Evolutionary conservation across 371 early-diverging fungal genomes (phyloP).

Genomic region (Scutellospora calospora): DNA sequence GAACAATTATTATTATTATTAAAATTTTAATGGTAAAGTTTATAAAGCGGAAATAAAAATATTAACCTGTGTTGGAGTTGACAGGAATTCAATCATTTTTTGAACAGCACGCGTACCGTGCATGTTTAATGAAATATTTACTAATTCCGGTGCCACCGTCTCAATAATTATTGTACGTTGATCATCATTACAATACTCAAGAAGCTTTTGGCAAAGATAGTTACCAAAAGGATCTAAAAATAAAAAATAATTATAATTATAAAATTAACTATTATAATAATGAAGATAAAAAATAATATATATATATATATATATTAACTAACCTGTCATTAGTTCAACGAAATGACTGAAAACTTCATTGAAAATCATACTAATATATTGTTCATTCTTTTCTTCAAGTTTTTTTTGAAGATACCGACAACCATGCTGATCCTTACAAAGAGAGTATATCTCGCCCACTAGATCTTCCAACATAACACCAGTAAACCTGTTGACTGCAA

Average conservation of each 20-base stretch:
- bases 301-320: background rate
- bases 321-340: constrained; percentile 83
- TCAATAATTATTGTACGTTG: constrained; percentile 80
- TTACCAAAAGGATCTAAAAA: constrained; percentile 88
- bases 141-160: constrained; percentile 75
- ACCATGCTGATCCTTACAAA: constrained; percentile 92
- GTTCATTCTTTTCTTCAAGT: constrained; percentile 78
- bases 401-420: constrained; percentile 89
- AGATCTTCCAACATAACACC: constrained; percentile 74
- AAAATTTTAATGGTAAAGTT: background rate
- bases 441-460: constrained; percentile 72
- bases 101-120: constrained; percentile 98
- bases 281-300: background rate
- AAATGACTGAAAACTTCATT: constrained; percentile 78
- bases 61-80: constrained; percentile 67
- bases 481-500: constrained; percentile 65
- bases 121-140: constrained; percentile 88
- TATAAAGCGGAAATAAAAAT: background rate
- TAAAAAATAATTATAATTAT: background rate
- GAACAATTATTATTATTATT: background rate
- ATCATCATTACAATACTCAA: constrained; percentile 79
- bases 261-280: background rate
- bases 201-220: constrained; percentile 89
- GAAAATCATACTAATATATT: constrained; percentile 71
- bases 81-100: constrained; percentile 89